phyloP scores from a whole-genome alignment of 2,329 filamentous ascomycete species.

The Fusarium cyanostomum region DNA sequence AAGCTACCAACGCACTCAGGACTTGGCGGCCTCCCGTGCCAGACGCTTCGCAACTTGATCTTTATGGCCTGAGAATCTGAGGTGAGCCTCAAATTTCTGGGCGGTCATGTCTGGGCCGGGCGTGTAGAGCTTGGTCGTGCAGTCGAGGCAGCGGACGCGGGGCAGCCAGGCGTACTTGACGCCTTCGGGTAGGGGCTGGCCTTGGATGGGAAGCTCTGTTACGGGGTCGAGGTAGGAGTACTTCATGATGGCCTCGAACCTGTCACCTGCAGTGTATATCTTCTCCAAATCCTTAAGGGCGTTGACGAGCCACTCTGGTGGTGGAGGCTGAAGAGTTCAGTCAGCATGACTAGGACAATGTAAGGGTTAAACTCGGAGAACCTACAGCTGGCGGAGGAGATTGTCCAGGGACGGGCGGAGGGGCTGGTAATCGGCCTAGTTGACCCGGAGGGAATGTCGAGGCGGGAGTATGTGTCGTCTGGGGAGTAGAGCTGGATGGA shows the following conservation, averaged over 20 bases:
- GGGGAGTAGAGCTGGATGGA: constrained; percentile 50
- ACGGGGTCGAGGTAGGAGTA: constrained; percentile 81
- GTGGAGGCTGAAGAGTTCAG: constrained; percentile 70
- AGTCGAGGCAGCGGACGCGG: constrained; percentile 90
- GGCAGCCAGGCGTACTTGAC: constrained; percentile 86
- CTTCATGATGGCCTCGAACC: constrained; percentile 91
- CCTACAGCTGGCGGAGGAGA: constrained; percentile 70
- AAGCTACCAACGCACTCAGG: neutral
- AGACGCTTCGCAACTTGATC: constrained; percentile 65
- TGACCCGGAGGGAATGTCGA: constrained; percentile 60
- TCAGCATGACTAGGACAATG: constrained; percentile 22
- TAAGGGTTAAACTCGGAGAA: constrained; percentile 27
- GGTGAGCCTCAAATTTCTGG: constrained; percentile 91
- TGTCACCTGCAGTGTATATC: constrained; percentile 77
- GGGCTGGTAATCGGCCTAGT: constrained; percentile 74
- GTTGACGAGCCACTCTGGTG: constrained; percentile 83
- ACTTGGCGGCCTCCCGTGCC: constrained; percentile 34
- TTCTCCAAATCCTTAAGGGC: constrained; percentile 77
- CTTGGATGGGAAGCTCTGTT: constrained; percentile 72
- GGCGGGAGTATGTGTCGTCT: constrained; percentile 46
- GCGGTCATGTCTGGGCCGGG: constrained; percentile 86
- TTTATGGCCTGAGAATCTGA: constrained; percentile 84
- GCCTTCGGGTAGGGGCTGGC: constrained; percentile 65
- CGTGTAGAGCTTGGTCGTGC: constrained; percentile 92
- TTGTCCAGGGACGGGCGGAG: constrained; percentile 67